Conservation (phyloP, 2,329 filamentous ascomycete genomes). For the Gremmenia infestans region DNA sequence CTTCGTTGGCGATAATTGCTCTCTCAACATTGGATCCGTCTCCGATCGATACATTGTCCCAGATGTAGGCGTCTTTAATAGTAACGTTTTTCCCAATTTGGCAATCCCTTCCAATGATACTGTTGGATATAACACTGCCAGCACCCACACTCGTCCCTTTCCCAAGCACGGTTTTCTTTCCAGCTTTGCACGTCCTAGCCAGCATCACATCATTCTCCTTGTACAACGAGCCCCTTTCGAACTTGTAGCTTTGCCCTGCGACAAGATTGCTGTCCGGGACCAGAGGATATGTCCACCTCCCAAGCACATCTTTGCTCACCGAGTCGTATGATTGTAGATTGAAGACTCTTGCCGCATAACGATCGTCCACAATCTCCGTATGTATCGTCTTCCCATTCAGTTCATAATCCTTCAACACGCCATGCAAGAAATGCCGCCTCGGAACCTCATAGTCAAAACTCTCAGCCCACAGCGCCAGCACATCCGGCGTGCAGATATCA, state of each 20-base stretch:
- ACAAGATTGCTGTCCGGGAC: constrained; percentile 86
- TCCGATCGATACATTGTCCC: constrained; percentile 75
- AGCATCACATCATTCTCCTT: constrained; percentile 74
- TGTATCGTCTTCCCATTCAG: constrained; percentile 97
- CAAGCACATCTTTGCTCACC: constrained; percentile 79
- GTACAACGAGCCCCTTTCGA: constrained; percentile 65
- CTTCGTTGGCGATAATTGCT: constrained; percentile 72
- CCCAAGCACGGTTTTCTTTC: constrained; percentile 69
- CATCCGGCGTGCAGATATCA: constrained; percentile 95
- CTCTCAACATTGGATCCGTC: constrained; percentile 67
- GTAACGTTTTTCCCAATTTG: constrained; percentile 79
- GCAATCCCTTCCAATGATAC: constrained; percentile 78
- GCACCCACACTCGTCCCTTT: constrained; percentile 70
- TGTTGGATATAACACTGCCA: constrained; percentile 64
- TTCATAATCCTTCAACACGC: constrained; percentile 93
- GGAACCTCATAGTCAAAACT: constrained; percentile 96
- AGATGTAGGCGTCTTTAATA: constrained; percentile 77
- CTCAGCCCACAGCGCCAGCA: constrained; percentile 91
- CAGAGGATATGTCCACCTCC: constrained; percentile 82
- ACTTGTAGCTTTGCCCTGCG: constrained; percentile 69
- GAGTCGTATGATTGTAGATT: constrained; percentile 88
- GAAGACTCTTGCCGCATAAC: constrained; percentile 81
- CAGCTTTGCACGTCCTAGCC: constrained; percentile 65
- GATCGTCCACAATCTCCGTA: constrained; percentile 74
- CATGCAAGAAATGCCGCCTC: constrained; percentile 81